phyloP scores from a whole-genome alignment of 805 yeast genomes.

The Lachancea fermentati region DNA sequence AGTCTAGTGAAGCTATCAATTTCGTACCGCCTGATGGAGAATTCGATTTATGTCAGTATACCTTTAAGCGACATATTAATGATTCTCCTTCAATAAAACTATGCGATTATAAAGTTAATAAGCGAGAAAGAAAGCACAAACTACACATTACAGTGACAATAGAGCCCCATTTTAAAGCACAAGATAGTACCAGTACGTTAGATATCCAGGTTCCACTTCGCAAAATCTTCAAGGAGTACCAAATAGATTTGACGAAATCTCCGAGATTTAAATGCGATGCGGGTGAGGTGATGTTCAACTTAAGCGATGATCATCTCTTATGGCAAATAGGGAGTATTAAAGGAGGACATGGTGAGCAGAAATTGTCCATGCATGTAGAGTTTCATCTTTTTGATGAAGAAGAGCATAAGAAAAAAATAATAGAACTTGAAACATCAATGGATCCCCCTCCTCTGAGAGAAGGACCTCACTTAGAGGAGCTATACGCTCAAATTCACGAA shows the following conservation, averaged over 20 bases:
- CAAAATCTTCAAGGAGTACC: conserved; percentile 32
- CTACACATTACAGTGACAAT: conserved; percentile 21
- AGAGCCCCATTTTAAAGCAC: conserved; percentile 32
- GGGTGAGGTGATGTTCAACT: conserved; percentile 66
- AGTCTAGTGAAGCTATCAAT: conserved; percentile 44
- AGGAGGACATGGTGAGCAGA: conserved; percentile 47
- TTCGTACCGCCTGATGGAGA: conserved; percentile 91
- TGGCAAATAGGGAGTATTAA: conserved; percentile 69
- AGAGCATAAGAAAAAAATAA: conserved; percentile 19
- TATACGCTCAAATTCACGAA: conserved; percentile 29
- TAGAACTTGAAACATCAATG: conserved; percentile 29
- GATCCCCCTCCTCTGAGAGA: conserved; percentile 35
- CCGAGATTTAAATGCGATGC: conserved; percentile 65
- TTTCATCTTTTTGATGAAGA: conserved; percentile 33
- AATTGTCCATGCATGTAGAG: conserved; percentile 52
- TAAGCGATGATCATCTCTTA: conserved; percentile 61
- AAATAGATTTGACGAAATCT: conserved; percentile 41
- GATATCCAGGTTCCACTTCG: conserved; percentile 29
- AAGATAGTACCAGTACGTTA: conserved; percentile 31
- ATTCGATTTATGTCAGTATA: conserved; percentile 49
- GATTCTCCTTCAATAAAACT: conserved; percentile 37
- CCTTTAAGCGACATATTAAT: conserved; percentile 29
- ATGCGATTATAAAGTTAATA: conserved; percentile 23
- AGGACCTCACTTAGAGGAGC: conserved; percentile 30
- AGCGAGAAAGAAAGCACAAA: conserved; percentile 14